Base-by-base conservation (phyloP, 163 green algal species). In the Prototheca cutis region DNA sequence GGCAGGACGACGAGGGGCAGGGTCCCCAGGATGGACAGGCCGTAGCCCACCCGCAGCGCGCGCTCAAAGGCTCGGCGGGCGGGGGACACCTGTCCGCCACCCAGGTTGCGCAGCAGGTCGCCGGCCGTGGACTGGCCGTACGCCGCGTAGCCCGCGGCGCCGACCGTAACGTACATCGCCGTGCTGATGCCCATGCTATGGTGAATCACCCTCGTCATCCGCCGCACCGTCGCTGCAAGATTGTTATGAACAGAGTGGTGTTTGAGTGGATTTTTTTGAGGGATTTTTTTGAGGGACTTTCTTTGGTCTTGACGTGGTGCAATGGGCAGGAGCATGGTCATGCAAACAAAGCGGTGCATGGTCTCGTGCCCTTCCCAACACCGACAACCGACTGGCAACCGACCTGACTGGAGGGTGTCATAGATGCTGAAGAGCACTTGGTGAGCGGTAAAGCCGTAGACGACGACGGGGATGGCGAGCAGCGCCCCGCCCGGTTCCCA, bases 91-190 rank as follows among this genome's bases (percentile, higher is more conserved):
- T 72, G 47, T 3, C 67, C 33, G 18, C 73, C 79, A 4, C 83
- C 83, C 40, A 93, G 73, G 73, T 91, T 93, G 10, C 84, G 72
- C 53, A 93, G 74, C 55, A 93, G 58, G 60, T 93, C 84, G 18
- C 85, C 85, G 17, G 76, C 58, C 4, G 79, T 89, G 56, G 66
- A 67, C 53, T 45, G 25, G 24, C 78, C 67, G 64, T 90, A 93
- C 19, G 73, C 75, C 10, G 77, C 27, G 70, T 92, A 93, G 6
- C 84, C 85, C 18, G 65, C 71, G 0, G 80, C 61, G 3, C 85
- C 85, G 29, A 93, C 82, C 2, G 75, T 53, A 40, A 83, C 74
- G 67, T 93, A 93, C 13, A 93, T 42, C 23, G 23, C n/a, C 3
- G 63, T 47, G 27, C 27, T 53, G 4, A 70, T 55, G 33, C 51